A percentile compares a stretch with the other conserved stretches of the same genome.
Evolutionary conservation across 202 grass and related monocot genomes (phyloP).

Genomic region (Schoenoplectus tabernaemontani): DNA sequence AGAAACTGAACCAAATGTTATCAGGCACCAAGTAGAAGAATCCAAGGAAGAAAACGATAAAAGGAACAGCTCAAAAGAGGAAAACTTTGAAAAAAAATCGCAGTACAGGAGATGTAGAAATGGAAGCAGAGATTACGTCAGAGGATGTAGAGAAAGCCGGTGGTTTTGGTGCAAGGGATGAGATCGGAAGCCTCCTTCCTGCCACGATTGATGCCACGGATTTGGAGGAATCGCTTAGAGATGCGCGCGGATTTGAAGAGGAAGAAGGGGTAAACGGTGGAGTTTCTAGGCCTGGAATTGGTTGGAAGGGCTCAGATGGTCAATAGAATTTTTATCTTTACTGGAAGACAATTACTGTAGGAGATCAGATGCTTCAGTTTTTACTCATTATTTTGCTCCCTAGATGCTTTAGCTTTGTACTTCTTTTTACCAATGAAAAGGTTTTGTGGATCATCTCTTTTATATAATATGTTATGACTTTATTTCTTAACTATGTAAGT

Average conservation of each 20-base stretch:
- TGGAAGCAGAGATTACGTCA: slow-evolving; percentile 48
- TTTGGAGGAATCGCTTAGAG: slow-evolving; percentile 48
- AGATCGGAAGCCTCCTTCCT: slow-evolving; percentile 54
- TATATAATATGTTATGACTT: no score
- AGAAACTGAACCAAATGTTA: neutral
- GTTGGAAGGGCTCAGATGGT: slow-evolving; percentile 28
- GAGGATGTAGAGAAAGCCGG: slow-evolving; percentile 53
- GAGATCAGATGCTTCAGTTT: no score
- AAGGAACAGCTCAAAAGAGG: neutral
- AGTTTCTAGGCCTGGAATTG: slow-evolving; percentile 64
- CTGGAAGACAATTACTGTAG: no score
- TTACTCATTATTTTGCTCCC: no score
- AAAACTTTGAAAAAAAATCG: slow-evolving; percentile 7
- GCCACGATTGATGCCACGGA: slow-evolving; percentile 60
- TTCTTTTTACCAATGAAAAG: no score
- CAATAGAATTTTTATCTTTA: neutral
- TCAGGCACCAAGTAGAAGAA: neutral
- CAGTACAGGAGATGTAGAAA: slow-evolving; percentile 37
- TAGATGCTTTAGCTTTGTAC: no score
- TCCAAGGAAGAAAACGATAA: neutral
- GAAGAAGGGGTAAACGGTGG: slow-evolving; percentile 47
- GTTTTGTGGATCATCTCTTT: no score
- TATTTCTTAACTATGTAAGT: no score
- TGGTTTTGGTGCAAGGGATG: slow-evolving; percentile 59
- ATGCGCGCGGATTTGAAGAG: slow-evolving; percentile 57